These are phyloP conservation scores for Solanum neorickii DNA, from an alignment of 257 asterid genomes.

Conservation along the genomic window DNA sequence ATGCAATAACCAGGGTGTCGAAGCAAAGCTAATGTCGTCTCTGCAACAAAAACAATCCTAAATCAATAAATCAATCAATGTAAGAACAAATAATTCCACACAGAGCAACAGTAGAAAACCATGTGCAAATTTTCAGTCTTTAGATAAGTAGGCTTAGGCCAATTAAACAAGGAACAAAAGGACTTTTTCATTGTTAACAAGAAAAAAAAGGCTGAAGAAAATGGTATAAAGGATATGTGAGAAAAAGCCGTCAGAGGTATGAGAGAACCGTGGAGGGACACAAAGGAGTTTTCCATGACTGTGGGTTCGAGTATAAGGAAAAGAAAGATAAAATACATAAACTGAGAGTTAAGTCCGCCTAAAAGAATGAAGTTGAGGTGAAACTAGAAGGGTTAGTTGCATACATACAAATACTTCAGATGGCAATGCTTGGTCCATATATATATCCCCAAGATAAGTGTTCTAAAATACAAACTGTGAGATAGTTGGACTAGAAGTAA, in stretches of 20 bases:
- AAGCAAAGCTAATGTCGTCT: constrained; percentile 86
- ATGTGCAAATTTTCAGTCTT: background rate
- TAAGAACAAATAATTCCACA: background rate
- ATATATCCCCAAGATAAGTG: background rate
- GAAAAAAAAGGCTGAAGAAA: background rate
- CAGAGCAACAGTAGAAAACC: background rate
- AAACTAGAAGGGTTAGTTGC: background rate
- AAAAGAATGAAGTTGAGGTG: background rate
- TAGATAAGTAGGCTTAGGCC: background rate
- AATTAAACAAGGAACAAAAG: background rate
- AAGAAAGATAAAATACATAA: background rate
- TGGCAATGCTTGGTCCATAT: background rate
- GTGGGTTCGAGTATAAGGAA: background rate
- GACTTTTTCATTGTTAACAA: background rate
- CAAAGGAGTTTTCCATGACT: background rate
- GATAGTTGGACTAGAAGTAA: background rate
- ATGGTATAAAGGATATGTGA: background rate
- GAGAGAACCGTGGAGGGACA: background rate
- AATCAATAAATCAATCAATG: background rate
- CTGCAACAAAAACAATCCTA: constrained; percentile 37
- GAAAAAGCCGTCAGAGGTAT: background rate
- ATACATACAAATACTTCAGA: background rate
- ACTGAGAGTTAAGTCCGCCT: background rate
- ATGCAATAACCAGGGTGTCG: constrained; percentile 97
- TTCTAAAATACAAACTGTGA: background rate